phyloP scores from a whole-genome alignment of 2,329 filamentous ascomycete species.

The Botryotinia narcissicola region DNA sequence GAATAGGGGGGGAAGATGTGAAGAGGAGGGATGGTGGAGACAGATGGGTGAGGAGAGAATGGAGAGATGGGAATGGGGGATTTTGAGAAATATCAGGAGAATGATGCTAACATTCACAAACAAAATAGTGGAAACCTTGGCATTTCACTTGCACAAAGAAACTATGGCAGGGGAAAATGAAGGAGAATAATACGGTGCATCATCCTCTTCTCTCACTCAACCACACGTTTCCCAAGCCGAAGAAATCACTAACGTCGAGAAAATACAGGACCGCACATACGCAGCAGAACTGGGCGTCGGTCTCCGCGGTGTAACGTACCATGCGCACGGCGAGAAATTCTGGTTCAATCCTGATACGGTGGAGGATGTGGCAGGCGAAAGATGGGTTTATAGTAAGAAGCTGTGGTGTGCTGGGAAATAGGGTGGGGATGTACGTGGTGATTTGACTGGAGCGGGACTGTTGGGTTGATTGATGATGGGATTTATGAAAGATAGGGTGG shows the following conservation, averaged over 20 bases:
- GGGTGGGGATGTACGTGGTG: too few relatives aligned
- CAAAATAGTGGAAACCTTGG: slow-evolving; percentile 17
- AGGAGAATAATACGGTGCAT: not conserved
- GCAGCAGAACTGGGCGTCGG: slow-evolving; percentile 25
- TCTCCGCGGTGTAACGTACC: slow-evolving; percentile 23
- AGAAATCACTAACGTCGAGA: not conserved
- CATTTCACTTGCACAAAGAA: slow-evolving; percentile 16
- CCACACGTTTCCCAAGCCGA: not conserved
- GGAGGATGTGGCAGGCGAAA: slow-evolving; percentile 26
- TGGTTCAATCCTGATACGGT: slow-evolving; percentile 21
- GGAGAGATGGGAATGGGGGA: not conserved
- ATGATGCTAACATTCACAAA: not conserved
- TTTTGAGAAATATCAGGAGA: not conserved
- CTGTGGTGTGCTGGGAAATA: slow-evolving; percentile 23
- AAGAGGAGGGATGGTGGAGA: not conserved
- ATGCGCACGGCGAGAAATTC: slow-evolving; percentile 24
- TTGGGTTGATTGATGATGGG: not conserved
- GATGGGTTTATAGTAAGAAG: slow-evolving; percentile 23
- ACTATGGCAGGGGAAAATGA: slow-evolving; percentile 9
- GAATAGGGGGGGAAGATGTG: not conserved
- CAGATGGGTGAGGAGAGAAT: not conserved
- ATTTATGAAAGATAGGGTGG: not conserved
- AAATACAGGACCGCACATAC: slow-evolving; percentile 16
- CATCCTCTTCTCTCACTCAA: not conserved
- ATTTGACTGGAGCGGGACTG: too few relatives aligned